Evolutionary conservation across 345 rosid genomes (phyloP), one percentile per base, ranked within the genome.

Genomic region (Populus simonii): DNA sequence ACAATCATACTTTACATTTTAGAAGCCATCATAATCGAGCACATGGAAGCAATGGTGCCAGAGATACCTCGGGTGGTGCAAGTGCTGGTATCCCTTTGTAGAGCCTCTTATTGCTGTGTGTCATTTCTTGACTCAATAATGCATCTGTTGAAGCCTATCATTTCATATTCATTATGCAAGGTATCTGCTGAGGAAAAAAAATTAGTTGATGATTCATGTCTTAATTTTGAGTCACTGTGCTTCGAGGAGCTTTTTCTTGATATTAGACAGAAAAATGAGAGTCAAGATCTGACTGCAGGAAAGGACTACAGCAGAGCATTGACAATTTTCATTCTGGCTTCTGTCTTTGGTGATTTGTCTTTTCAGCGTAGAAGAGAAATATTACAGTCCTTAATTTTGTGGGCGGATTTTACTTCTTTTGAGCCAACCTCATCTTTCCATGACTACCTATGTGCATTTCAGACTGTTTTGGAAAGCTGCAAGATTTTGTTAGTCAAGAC

Each of bases 41-140:
- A 91, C 81, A 91, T 91, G 95, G 95, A 91, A 83, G 91, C 92
- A 27, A 85, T 92, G 90, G 93, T 91, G 53, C 91, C 92, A 51
- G 97, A 92, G 88, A 86, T 88, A 73, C 97, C 95, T 49, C 90
- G 90, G 83, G 79, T 91, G 75, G 93, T 91, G 80, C 92, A 89
- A 81, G 88, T 92, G 66, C 75, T 91, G 85, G 86, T 83, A 55
- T 91, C 92, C 63, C 90, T 92, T 59, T 91, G 91, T 71, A 81
- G 76, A 81, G 84, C 89, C 73, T 82, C 92, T 47, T 90, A 91
- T 76, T 90, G 91, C 67, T 92, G 91, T 65, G 90, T 91, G 71
- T 74, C 88, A 49, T 89, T 92, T 84, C 93, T 92, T 71, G 86
- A 84, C 47, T 92, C 92, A 49, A 36, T 90, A 65, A 76, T 92